Percentiles rank a stretch among this genome's conserved stretches.
These are phyloP conservation scores for Entrophospora sp. DNA, from an alignment of 192 early-diverging fungal species.

Conservation along the genomic window DNA sequence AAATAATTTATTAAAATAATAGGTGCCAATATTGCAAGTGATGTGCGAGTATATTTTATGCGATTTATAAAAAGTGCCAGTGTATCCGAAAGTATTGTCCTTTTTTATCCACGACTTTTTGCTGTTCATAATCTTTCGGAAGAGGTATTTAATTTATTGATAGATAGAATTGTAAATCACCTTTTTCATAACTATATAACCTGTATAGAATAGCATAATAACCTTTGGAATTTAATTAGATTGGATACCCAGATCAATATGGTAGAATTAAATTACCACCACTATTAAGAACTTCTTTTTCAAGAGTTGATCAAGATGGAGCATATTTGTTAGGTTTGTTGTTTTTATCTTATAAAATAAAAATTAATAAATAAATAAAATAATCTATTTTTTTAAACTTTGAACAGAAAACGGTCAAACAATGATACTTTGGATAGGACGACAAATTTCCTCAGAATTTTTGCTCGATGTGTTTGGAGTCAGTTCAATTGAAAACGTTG, in stretches of 20 bases:
- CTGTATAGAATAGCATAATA: not conserved
- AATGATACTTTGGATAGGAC: constrained; percentile 84
- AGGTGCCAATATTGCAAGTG: constrained; percentile 55
- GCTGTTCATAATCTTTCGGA: constrained; percentile 54
- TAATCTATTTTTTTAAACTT: no score
- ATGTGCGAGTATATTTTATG: constrained; percentile 76
- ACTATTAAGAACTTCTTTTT: constrained; percentile 62
- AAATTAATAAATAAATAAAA: no score
- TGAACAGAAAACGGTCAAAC: constrained; percentile 63
- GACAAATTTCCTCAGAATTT: constrained; percentile 49
- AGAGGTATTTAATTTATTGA: no score
- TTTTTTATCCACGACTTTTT: constrained; percentile 80
- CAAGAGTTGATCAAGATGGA: constrained; percentile 64
- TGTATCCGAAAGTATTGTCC: constrained; percentile 62
- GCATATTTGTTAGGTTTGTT: constrained; percentile 69
- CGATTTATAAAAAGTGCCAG: constrained; percentile 66
- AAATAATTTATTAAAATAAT: not conserved
- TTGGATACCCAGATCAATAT: constrained; percentile 25
- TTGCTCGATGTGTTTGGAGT: constrained; percentile 79
- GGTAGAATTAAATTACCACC: constrained; percentile 60
- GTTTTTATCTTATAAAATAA: no score
- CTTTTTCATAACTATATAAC: no score
- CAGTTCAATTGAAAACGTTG: constrained; percentile 58
- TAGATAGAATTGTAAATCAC: not conserved
- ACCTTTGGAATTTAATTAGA: constrained; percentile 4